A percentile compares a stretch with the other conserved stretches of the same genome.
phyloP scores from a whole-genome alignment of 2,329 filamentous ascomycete genomes.

The Colletotrichum zoysiae region DNA sequence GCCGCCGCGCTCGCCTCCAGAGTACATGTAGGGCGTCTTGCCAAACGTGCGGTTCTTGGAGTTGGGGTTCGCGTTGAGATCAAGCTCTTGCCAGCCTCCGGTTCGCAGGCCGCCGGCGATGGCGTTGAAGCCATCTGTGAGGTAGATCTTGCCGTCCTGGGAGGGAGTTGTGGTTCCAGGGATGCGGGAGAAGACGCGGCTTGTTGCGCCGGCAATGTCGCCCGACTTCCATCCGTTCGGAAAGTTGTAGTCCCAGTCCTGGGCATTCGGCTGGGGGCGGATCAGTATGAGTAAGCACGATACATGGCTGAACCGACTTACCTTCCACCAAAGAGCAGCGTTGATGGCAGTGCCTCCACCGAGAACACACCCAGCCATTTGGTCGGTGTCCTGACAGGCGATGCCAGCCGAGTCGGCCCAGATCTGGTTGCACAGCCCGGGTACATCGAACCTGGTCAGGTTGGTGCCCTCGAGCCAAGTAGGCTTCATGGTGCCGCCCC shows the following conservation, averaged over 20 bases:
- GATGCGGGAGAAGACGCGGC: constrained; percentile 76
- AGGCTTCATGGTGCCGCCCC: constrained; percentile 71
- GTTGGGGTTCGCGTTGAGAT: constrained; percentile 69
- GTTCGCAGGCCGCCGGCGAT: constrained; percentile 69
- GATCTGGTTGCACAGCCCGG: constrained; percentile 78
- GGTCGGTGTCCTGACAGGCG: constrained; percentile 76
- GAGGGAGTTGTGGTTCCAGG: constrained; percentile 77
- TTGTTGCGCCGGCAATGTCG: constrained; percentile 71
- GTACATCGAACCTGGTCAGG: constrained; percentile 78
- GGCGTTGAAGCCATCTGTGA: constrained; percentile 75
- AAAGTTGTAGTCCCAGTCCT: constrained; percentile 80
- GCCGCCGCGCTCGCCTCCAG: constrained; percentile 74
- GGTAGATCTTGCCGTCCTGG: constrained; percentile 74
- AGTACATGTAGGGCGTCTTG: constrained; percentile 76
- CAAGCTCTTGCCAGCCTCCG: constrained; percentile 73
- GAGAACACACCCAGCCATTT: constrained; percentile 79
- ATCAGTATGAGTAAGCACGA: background rate
- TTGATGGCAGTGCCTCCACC: constrained; percentile 77
- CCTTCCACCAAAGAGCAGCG: constrained; percentile 76
- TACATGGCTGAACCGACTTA: constrained; percentile 43
- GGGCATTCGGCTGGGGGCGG: constrained; percentile 62
- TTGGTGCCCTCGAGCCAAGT: constrained; percentile 72
- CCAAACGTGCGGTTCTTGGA: constrained; percentile 75
- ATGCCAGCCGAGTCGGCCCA: constrained; percentile 73
- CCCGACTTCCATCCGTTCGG: constrained; percentile 76